These are phyloP conservation scores for Tinospora cordifolia DNA, from an alignment of 164 flowering plant species.

Conservation along the genomic window DNA sequence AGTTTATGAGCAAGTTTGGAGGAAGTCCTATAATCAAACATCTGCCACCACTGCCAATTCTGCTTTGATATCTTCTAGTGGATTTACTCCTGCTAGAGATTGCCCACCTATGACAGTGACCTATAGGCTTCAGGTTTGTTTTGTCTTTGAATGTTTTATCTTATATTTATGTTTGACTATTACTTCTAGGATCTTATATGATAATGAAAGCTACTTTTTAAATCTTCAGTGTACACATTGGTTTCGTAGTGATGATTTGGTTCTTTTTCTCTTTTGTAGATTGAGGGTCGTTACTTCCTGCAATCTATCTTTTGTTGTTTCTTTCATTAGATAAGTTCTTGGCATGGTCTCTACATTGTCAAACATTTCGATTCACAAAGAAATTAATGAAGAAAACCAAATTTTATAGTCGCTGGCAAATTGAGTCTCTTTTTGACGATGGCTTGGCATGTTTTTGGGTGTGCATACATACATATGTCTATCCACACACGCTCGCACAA, in stretches of 20 bases:
- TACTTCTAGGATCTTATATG: background rate
- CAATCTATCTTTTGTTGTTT: background rate
- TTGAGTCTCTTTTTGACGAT: too few species aligned
- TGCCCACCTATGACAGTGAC: conserved; percentile 94
- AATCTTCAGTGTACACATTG: background rate
- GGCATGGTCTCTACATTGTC: too few species aligned
- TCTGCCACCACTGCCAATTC: conserved; percentile 36
- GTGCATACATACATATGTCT: too few species aligned
- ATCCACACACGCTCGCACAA: too few species aligned
- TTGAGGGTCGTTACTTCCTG: background rate
- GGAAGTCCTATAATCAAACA: conserved; percentile 70
- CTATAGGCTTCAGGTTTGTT: conserved; percentile 88
- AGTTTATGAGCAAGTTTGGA: conserved; percentile 99
- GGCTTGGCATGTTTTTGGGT: too few species aligned
- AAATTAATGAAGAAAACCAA: too few species aligned
- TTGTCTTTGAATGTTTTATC: background rate
- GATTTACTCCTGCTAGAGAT: conserved; percentile 52
- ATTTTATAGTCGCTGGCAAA: too few species aligned
- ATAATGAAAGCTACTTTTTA: background rate
- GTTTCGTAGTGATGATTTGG: background rate
- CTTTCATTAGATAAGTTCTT: background rate
- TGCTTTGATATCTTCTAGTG: conserved; percentile 44
- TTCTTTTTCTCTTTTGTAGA: background rate
- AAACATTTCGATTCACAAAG: too few species aligned
- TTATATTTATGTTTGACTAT: background rate